phyloP scores from a whole-genome alignment of 2,329 filamentous ascomycete genomes.

The Raffaelea arxii region DNA sequence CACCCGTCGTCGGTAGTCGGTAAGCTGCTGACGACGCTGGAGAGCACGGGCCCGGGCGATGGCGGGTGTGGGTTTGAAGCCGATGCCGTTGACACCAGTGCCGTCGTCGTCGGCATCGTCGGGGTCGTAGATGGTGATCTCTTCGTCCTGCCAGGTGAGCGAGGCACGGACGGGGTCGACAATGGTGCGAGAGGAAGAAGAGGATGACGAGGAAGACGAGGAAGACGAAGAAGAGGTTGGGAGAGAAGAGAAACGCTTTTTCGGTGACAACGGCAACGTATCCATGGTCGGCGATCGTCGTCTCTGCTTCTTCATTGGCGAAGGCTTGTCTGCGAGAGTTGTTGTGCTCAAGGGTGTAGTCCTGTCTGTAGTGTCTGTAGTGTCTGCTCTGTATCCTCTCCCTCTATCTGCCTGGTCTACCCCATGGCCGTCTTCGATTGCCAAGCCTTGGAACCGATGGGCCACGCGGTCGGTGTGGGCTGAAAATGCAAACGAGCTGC shows the following conservation, averaged over 20 bases:
- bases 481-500: too few relatives aligned
- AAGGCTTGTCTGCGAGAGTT: not conserved
- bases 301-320: not conserved
- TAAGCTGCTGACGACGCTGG: slow-evolving; percentile 50
- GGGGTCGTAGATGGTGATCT: slow-evolving; percentile 57
- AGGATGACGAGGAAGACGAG: not conserved
- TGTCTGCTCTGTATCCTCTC: not conserved
- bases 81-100: slow-evolving; percentile 57
- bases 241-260: not conserved
- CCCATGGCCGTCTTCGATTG: not conserved
- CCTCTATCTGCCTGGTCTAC: not conserved
- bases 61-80: slow-evolving; percentile 54
- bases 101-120: slow-evolving; percentile 58
- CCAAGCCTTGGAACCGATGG: not conserved
- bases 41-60: slow-evolving; percentile 47
- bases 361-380: not conserved
- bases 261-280: not conserved
- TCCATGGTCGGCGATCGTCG: not conserved
- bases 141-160: slow-evolving; percentile 58
- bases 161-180: slow-evolving; percentile 47
- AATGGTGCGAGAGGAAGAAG: slow-evolving; percentile 14
- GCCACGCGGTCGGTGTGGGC: too few relatives aligned
- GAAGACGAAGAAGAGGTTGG: too few relatives aligned
- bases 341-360: not conserved
- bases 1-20: slow-evolving; percentile 51